Conservation (phyloP, 495 filamentous ascomycete species). For the Xylaria scruposa region DNA sequence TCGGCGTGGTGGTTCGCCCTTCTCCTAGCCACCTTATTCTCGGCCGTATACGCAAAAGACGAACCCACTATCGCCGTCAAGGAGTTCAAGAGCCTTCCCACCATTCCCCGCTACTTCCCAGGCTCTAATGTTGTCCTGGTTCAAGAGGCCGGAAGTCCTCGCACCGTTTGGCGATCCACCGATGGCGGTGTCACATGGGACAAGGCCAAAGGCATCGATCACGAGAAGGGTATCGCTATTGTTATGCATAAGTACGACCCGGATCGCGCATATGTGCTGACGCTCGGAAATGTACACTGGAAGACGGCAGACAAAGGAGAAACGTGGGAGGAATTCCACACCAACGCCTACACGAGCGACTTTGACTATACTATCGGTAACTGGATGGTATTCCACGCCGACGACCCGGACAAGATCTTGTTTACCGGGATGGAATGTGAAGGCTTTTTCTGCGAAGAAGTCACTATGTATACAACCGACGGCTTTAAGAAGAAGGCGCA, state of each 20-base stretch:
- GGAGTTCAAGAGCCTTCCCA: constrained; percentile 66
- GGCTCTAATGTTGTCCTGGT: constrained; percentile 79
- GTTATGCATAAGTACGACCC: constrained; percentile 78
- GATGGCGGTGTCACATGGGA: constrained; percentile 82
- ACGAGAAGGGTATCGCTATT: constrained; percentile 65
- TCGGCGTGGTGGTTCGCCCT: constrained; percentile 49
- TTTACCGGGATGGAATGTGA: constrained; percentile 76
- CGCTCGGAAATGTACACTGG: constrained; percentile 70
- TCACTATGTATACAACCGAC: constrained; percentile 80
- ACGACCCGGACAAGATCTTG: constrained; percentile 80
- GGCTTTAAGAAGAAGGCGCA: constrained; percentile 73
- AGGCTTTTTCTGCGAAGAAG: constrained; percentile 59
- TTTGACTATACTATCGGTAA: constrained; percentile 48
- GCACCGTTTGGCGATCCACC: constrained; percentile 71
- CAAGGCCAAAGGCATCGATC: constrained; percentile 65
- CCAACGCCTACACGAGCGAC: constrained; percentile 54
- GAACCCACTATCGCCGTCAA: constrained; percentile 57
- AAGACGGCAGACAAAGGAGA: constrained; percentile 80
- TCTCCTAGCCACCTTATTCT: constrained; percentile 36
- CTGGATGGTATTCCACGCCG: constrained; percentile 76
- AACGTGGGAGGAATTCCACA: constrained; percentile 76
- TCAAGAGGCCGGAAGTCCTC: constrained; percentile 56
- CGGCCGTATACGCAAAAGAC: constrained; percentile 52
- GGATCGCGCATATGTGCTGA: constrained; percentile 78
- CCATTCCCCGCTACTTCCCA: constrained; percentile 80